These are phyloP conservation scores for Blastobotrys aristatus DNA, from an alignment of 1,139 yeast species.

Conservation along the genomic window DNA sequence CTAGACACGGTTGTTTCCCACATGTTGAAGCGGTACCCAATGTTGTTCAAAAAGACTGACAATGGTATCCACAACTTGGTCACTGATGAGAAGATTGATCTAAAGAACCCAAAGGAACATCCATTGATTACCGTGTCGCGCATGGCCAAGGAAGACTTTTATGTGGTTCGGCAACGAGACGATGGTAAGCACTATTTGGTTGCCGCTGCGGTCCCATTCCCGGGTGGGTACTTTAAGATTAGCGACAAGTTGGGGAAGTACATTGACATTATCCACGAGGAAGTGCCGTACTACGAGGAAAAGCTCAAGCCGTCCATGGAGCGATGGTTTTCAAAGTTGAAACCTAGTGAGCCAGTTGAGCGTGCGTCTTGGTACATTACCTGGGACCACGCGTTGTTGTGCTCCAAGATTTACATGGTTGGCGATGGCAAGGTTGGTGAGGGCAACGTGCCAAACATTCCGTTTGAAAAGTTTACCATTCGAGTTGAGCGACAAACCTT, in stretches of 20 bases:
- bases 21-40: slow-evolving; percentile 57
- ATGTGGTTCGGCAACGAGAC: slow-evolving; percentile 46
- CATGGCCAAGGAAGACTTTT: slow-evolving; percentile 72
- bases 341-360: slow-evolving; percentile 58
- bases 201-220: slow-evolving; percentile 75
- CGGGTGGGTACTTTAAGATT: slow-evolving; percentile 70
- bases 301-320: slow-evolving; percentile 70
- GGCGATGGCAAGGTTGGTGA: slow-evolving; percentile 38
- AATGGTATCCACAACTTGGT: slow-evolving; percentile 55
- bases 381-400: slow-evolving; percentile 60
- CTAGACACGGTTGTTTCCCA: slow-evolving; percentile 60
- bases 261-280: slow-evolving; percentile 60
- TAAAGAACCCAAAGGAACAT: slow-evolving; percentile 55
- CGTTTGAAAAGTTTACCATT: slow-evolving; percentile 40
- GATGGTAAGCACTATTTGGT: slow-evolving; percentile 60
- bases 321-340: slow-evolving; percentile 61
- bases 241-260: slow-evolving; percentile 53
- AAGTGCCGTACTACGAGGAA: slow-evolving; percentile 66
- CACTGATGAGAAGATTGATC: slow-evolving; percentile 56
- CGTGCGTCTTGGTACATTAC: slow-evolving; percentile 74
- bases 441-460: slow-evolving; percentile 36
- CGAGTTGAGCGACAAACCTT: slow-evolving; percentile 64
- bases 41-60: slow-evolving; percentile 51
- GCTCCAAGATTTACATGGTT: slow-evolving; percentile 33
- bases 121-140: slow-evolving; percentile 60